Percentiles rank a stretch among this genome's conserved stretches.
phyloP scores from a whole-genome alignment of 2,329 filamentous ascomycete species.

The Microdochium paspali region DNA sequence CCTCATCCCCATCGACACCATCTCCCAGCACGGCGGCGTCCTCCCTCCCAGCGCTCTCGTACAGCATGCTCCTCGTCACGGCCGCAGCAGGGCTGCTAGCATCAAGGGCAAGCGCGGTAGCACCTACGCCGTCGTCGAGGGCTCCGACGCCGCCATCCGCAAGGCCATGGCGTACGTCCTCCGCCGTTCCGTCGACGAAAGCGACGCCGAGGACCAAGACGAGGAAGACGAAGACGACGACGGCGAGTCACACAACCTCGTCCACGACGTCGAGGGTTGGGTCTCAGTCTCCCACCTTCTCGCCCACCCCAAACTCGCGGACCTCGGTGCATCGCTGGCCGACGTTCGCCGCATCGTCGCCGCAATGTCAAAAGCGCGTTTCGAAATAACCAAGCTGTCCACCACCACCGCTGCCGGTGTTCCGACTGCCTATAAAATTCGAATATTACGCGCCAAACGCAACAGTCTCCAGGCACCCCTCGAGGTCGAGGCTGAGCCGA shows the following conservation, averaged over 20 bases:
- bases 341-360: constrained; percentile 23
- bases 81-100: constrained; percentile 27
- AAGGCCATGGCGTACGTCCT: constrained; percentile 31
- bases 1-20: constrained; percentile 22
- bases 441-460: constrained; percentile 9
- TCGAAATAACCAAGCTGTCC: constrained; percentile 18
- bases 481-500: constrained; percentile 19
- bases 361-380: constrained; percentile 25
- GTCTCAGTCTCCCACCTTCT: constrained; percentile 27
- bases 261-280: constrained; percentile 29
- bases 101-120: constrained; percentile 27
- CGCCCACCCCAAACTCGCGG: constrained; percentile 21
- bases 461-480: constrained; percentile 12
- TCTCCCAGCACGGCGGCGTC: constrained; percentile 24
- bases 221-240: constrained; percentile 7
- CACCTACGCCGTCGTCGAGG: constrained; percentile 30
- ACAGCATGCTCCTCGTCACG: constrained; percentile 24
- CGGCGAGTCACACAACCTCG: constrained; percentile 18
- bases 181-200: constrained; percentile 25
- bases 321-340: constrained; percentile 22
- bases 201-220: constrained; percentile 22
- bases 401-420: constrained; percentile 12
- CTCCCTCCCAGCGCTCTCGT: constrained; percentile 23
- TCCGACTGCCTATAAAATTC: not conserved
- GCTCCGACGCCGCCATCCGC: constrained; percentile 26